Conservation (phyloP, 108 stramenopile species). For the Conticribra weissflogii region DNA sequence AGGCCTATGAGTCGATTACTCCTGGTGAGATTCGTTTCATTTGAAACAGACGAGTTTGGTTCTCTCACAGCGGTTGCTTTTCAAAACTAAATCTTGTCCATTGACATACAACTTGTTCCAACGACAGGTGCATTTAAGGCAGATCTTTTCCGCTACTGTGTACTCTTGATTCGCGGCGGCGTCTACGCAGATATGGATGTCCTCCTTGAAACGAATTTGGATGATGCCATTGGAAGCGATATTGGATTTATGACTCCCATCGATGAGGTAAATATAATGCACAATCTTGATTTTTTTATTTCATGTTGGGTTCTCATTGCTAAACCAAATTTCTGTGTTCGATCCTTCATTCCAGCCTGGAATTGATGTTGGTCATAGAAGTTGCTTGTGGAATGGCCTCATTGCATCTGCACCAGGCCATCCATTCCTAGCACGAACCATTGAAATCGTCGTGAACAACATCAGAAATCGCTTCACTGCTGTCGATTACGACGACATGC, state of each 20-base stretch:
- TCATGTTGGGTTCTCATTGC: too few species aligned
- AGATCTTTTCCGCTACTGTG: conserved; percentile 88
- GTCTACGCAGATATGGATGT: conserved; percentile 90
- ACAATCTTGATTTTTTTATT: background rate
- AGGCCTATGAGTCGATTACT: conserved; percentile 72
- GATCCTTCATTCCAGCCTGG: conserved; percentile 48
- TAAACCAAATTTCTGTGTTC: too few species aligned
- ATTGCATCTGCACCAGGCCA: conserved; percentile 85
- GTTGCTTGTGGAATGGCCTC: conserved; percentile 91
- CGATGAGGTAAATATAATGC: conserved; percentile 46
- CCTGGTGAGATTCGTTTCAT: conserved; percentile 46
- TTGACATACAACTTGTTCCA: too few species aligned
- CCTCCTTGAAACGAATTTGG: conserved; percentile 78
- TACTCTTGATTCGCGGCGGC: conserved; percentile 80
- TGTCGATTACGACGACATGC: conserved; percentile 72
- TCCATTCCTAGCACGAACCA: conserved; percentile 77
- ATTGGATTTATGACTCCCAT: conserved; percentile 83
- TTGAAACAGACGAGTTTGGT: too few species aligned
- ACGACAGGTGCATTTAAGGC: conserved; percentile 72
- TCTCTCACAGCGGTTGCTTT: too few species aligned
- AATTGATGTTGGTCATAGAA: conserved; percentile 51
- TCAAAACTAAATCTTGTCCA: too few species aligned
- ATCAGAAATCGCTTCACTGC: conserved; percentile 79
- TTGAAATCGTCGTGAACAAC: conserved; percentile 87
- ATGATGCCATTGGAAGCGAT: conserved; percentile 70